Evolutionary conservation across 2,329 filamentous ascomycete genomes (phyloP).

Genomic region (Sporothrix dimorphospora): DNA sequence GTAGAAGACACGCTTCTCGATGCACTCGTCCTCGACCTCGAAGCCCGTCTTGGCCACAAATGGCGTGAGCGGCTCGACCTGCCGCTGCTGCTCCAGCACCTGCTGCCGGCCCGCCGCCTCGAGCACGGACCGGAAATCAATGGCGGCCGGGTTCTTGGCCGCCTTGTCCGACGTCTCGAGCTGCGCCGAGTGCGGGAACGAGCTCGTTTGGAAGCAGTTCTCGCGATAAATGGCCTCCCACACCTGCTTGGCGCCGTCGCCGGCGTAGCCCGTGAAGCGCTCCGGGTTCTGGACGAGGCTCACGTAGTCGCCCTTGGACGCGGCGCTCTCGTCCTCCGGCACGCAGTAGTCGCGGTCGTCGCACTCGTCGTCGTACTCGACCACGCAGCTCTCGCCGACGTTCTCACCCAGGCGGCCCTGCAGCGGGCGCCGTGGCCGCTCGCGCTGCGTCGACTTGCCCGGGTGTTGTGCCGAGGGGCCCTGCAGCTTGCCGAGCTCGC

Average conservation of each 20-base stretch:
- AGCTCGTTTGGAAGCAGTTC: constrained; percentile 84
- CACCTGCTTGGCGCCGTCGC: constrained; percentile 81
- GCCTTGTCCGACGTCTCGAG: constrained; percentile 52
- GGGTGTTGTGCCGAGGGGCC: constrained; percentile 92
- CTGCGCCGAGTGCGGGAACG: constrained; percentile 62
- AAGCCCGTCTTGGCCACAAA: constrained; percentile 67
- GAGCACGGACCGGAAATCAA: constrained; percentile 65
- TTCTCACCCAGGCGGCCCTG: constrained; percentile 81
- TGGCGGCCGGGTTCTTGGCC: constrained; percentile 55
- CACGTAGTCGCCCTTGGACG: constrained; percentile 92
- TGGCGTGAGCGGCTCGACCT: constrained; percentile 57
- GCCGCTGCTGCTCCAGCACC: constrained; percentile 62
- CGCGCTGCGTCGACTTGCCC: constrained; percentile 70
- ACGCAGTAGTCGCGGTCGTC: constrained; percentile 97
- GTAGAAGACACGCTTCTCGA: constrained; percentile 99
- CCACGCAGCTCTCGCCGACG: constrained; percentile 93
- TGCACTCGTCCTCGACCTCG: constrained; percentile 85
- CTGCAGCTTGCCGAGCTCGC: constrained; percentile 88
- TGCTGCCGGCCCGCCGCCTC: constrained; percentile 63
- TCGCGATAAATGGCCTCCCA: constrained; percentile 98
- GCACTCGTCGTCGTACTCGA: constrained; percentile 96
- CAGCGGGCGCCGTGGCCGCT: constrained; percentile 72
- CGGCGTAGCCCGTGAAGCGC: constrained; percentile 91
- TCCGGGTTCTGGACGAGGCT: constrained; percentile 92
- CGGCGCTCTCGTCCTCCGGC: constrained; percentile 86